These are phyloP conservation scores for Pleurotus pulmonarius DNA, from an alignment of 768 basidiomycete genomes.

Conservation along the genomic window DNA sequence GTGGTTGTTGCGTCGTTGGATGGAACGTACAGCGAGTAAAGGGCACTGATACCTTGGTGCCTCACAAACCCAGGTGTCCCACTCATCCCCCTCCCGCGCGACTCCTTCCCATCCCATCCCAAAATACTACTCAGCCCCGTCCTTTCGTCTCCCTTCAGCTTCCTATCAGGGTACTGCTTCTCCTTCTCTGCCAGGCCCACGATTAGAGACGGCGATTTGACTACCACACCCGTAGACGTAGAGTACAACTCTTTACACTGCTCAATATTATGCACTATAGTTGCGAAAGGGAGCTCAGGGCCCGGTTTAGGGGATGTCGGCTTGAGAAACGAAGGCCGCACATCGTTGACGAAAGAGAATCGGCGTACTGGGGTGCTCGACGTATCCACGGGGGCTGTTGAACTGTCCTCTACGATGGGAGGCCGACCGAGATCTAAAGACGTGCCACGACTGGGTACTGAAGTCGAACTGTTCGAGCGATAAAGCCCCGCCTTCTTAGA, in stretches of 20 bases:
- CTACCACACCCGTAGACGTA: constrained; percentile 46
- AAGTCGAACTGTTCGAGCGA: constrained; percentile 17
- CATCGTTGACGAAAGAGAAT: constrained; percentile 36
- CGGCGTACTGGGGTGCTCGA: constrained; percentile 24
- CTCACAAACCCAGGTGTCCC: constrained; percentile 51
- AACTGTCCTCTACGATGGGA: constrained; percentile 9
- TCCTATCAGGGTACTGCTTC: constrained; percentile 28
- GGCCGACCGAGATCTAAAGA: constrained; percentile 12
- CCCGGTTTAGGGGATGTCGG: constrained; percentile 7
- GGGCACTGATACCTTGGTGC: constrained; percentile 53
- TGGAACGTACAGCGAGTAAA: constrained; percentile 41
- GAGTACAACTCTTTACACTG: constrained; percentile 39
- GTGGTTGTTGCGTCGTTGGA: constrained; percentile 2
- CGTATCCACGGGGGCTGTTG: constrained; percentile 26
- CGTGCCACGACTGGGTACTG: constrained; percentile 18
- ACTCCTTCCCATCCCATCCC: constrained; percentile 55
- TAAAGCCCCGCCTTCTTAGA: constrained; percentile 23
- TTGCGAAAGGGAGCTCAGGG: constrained; percentile 29
- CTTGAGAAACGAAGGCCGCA: constrained; percentile 17
- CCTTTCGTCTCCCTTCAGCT: constrained; percentile 55
- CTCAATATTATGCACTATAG: constrained; percentile 38
- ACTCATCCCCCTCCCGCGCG: constrained; percentile 40
- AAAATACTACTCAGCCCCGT: constrained; percentile 48
- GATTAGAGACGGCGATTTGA: constrained; percentile 47
- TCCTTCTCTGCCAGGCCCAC: constrained; percentile 50